Conservation (phyloP, 139 green algal genomes). For the Zygnema circumcarinatum region DNA sequence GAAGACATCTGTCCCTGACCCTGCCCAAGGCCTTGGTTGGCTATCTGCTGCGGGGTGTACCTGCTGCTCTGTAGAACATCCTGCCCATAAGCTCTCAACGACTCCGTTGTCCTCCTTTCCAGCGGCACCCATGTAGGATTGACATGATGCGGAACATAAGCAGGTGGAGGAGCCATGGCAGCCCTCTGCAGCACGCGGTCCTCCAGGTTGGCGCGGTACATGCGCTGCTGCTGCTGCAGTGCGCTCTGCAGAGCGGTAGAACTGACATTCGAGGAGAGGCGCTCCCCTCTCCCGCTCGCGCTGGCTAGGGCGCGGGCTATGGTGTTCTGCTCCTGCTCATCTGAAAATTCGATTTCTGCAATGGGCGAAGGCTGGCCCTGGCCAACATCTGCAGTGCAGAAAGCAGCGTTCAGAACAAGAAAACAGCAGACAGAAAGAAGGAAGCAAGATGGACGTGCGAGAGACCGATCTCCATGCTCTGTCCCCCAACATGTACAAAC, state of each 20-base stretch:
- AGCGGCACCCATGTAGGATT: conserved; percentile 19
- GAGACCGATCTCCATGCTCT: too few relatives aligned
- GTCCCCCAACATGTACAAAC: too few relatives aligned
- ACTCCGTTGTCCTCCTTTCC: not conserved
- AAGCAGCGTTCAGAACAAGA: too few relatives aligned
- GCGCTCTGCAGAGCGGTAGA: not conserved
- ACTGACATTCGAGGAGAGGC: not conserved
- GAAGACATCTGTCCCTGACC: too few relatives aligned
- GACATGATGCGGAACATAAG: not conserved
- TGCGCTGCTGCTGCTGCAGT: conserved; percentile 4
- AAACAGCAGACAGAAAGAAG: not conserved
- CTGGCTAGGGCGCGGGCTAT: conserved; percentile 24
- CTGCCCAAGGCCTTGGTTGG: not conserved
- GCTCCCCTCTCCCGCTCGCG: not conserved
- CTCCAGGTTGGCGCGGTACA: not conserved
- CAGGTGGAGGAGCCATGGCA: not conserved
- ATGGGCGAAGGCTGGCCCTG: not conserved
- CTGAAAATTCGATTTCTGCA: conserved; percentile 17
- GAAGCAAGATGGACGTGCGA: not conserved
- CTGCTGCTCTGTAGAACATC: not conserved
- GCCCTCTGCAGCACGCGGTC: not conserved
- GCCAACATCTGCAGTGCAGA: conserved; percentile 36
- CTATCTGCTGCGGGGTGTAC: not conserved
- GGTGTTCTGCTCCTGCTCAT: conserved; percentile 51
- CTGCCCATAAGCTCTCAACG: not conserved